Conservation (phyloP, 2,329 filamentous ascomycete genomes). For the Claviceps paspali region DNA sequence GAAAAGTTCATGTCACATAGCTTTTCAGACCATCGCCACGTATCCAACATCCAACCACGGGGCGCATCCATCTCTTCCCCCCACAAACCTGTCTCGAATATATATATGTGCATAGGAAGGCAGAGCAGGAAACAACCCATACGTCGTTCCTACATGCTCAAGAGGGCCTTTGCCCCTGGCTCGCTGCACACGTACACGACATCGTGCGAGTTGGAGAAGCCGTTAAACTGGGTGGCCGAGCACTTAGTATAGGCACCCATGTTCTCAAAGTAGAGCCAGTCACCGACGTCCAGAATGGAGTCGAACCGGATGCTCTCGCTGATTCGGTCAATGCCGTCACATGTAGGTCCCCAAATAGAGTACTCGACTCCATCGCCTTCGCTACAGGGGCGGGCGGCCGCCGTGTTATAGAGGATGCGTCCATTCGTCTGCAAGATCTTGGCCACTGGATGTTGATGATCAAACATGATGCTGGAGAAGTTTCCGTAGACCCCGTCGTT, state of each 20-base stretch:
- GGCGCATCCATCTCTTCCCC: too few relatives aligned
- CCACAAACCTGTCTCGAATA: too few relatives aligned
- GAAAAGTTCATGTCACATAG: too few relatives aligned
- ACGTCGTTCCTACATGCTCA: constrained; percentile 19
- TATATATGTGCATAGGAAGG: too few relatives aligned
- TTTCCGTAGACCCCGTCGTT: constrained; percentile 98
- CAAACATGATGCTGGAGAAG: constrained; percentile 98
- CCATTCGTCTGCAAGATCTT: constrained; percentile 56
- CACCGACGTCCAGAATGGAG: constrained; percentile 71
- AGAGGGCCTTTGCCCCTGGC: constrained; percentile 62
- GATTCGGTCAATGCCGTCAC: constrained; percentile 94
- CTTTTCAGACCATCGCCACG: too few relatives aligned
- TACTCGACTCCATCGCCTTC: constrained; percentile 53
- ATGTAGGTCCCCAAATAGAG: constrained; percentile 96
- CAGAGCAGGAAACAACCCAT: background rate
- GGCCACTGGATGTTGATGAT: constrained; percentile 83
- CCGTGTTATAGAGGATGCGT: constrained; percentile 41
- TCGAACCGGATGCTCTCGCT: constrained; percentile 64
- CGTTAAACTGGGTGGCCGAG: constrained; percentile 95
- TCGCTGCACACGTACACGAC: constrained; percentile 93
- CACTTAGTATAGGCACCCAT: constrained; percentile 99
- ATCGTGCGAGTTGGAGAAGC: constrained; percentile 83
- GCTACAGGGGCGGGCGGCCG: constrained; percentile 30
- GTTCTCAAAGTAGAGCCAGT: constrained; percentile 97
- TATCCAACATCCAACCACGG: too few relatives aligned